A percentile compares a stretch with the other conserved stretches of the same genome.
Evolutionary conservation across 768 basidiomycete species (phyloP).

Genomic region (Rhodotorula graminis): DNA sequence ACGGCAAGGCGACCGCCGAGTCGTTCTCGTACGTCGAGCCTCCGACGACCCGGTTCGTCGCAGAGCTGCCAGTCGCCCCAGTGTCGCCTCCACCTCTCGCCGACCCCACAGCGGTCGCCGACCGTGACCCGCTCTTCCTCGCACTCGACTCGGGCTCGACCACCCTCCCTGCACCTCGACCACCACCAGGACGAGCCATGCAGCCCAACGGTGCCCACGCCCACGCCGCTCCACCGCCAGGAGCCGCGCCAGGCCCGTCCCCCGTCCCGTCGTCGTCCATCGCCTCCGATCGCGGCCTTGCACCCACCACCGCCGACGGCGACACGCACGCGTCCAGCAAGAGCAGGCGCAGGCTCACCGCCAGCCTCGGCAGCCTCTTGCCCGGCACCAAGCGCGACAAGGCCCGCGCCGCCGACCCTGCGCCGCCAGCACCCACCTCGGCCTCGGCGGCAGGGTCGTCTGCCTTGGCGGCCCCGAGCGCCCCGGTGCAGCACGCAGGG

Average conservation of each 20-base stretch:
- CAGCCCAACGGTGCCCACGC: not conserved
- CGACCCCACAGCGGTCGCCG: not conserved
- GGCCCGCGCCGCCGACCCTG: not conserved
- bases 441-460: not conserved
- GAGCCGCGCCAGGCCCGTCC: too few relatives aligned
- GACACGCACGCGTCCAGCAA: not conserved
- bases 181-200: too few relatives aligned
- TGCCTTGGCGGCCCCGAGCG: too few relatives aligned
- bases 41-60: slow-evolving; percentile 9
- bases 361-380: slow-evolving; percentile 5
- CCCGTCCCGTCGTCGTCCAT: too few relatives aligned
- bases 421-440: not conserved
- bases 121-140: not conserved
- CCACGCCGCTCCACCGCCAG: too few relatives aligned
- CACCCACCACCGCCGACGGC: too few relatives aligned
- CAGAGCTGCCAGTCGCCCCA: not conserved
- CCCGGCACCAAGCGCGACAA: slow-evolving; percentile 1
- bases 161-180: not conserved
- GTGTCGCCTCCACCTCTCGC: not conserved
- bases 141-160: not conserved
- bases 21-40: slow-evolving; percentile 10
- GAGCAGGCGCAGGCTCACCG: slow-evolving; percentile 14
- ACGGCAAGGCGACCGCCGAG: not conserved
- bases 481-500: too few relatives aligned
- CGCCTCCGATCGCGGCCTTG: too few relatives aligned